Evolutionary conservation across 177 flowering plant genomes (phyloP), one percentile per base, ranked within the genome.

Genomic region (Vitis hybrid): DNA sequence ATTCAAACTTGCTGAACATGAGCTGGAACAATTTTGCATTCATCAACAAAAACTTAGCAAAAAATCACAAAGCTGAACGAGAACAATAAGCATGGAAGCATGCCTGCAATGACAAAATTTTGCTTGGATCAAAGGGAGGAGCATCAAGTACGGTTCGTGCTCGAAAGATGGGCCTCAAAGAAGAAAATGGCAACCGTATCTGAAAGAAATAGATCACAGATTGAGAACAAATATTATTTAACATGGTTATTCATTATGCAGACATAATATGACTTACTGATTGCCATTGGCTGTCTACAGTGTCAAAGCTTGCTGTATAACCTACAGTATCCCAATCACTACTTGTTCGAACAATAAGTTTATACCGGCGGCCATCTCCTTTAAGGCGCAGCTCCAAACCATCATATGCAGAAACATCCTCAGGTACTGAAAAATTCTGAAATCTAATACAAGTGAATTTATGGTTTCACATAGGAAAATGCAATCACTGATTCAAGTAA

Each of bases 1-100:
- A 92, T 73, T 94, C 98, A 72, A 94, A 94, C 83, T 94, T 94
- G 84, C 97, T 92, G 82, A 83, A 91, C 98, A 94, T 94, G 60
- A 94, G 97, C 97, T 94, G 98, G 59, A 78, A 77, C 19, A 5
- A 54, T 51, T 9, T 67, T 54, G 13, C 59, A 54, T 49, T 58
- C 52, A 62, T 51, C 56, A 61, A 51, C 48, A 62, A 63, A 58
- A 64, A 26, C 40, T 51, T 8, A 10, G 1, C 5, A 68, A 60
- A 58, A 2, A 5, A 30, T 55, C 67, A 72, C 62, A 50, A 12
- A 64, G 9, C 52, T 17, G 40, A 54, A 61, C 32, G 57, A 19
- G 50, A 23, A 75, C 19, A 17, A 48, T 17, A 4, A 49, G 18
- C 26, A 63, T 62, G 51, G 50, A 67, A 67, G 34, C 85, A 70